Evolutionary conservation across 2,329 filamentous ascomycete species (phyloP).

Genomic region (Ophiocordyceps camponoti-saundersi): DNA sequence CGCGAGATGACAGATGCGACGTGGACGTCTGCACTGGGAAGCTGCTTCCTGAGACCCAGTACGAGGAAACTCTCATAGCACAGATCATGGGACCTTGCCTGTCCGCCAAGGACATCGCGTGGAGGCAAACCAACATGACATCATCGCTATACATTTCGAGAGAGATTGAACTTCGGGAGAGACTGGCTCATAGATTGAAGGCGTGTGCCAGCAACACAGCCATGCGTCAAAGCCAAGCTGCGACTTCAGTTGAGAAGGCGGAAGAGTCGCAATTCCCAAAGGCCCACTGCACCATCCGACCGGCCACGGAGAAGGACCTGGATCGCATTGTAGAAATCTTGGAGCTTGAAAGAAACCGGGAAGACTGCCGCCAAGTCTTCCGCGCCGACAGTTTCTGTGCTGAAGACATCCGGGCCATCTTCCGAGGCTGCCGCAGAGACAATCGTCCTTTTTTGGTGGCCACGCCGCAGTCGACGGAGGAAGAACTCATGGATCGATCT

Average conservation of each 20-base stretch:
- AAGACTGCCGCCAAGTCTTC: constrained; percentile 8
- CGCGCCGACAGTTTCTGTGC: constrained; percentile 10
- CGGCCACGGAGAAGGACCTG: constrained; percentile 21
- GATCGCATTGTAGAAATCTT: constrained; percentile 23
- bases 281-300: constrained; percentile 22
- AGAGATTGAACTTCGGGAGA: constrained; percentile 9
- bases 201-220: too few relatives aligned
- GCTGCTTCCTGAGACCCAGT: constrained; percentile 14
- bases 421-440: constrained; percentile 12
- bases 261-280: constrained; percentile 8
- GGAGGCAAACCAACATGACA: constrained; percentile 12
- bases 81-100: constrained; percentile 1
- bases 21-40: constrained; percentile 19
- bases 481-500: constrained; percentile 11
- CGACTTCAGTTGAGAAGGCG: constrained; percentile 1
- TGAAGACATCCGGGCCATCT: constrained; percentile 16
- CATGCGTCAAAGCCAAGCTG: background rate
- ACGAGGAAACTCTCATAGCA: constrained; percentile 12
- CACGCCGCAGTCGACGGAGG: constrained; percentile 5
- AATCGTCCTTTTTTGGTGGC: constrained; percentile 33
- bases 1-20: constrained; percentile 8
- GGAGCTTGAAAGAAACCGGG: constrained; percentile 19
- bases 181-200: constrained; percentile 2
- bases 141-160: constrained; percentile 9
- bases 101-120: constrained; percentile 6